Base-by-base conservation (phyloP, 2,329 filamentous ascomycete genomes). In the Lecanoromycetidae sp. region DNA sequence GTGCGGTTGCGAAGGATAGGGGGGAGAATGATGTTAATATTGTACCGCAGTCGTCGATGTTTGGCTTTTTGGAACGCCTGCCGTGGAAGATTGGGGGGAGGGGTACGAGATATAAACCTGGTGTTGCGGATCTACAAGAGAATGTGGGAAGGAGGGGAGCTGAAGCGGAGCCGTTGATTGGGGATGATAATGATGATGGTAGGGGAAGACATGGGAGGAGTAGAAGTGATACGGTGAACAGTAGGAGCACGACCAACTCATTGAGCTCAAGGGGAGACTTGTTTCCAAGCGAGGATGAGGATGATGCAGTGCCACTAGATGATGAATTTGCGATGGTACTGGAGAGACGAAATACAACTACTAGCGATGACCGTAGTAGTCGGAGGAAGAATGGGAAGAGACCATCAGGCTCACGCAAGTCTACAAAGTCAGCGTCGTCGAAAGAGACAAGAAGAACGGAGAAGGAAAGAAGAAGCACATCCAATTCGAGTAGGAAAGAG, bases 271-370 rank as follows among this genome's bases (percentile, higher is more conserved):
- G 90, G 38, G 87, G 87, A 2, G 90, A 96, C 64, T 69, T 96
- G 10, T 91, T 95, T 55, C 87, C 87, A 0, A 94, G 87, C 57
- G 87, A 94, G 58, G 87, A 88, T 44, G 87, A 93, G 53, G 88
- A 94, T 61, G 90, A 96, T 64, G 90, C 90, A 1, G 78, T 94
- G n/a, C 85, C 87, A 10, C 67, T 96, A 15, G 86, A 90, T 57
- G 90, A 95, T 60, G 88, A 95, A 59, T 93, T 96, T 57, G 85
- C 87, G 2, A 80, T 94, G 61, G 79, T 80, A 3, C 71, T 95
- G 52, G 81, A 87, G 51, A 77, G 83, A 44, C 78, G 82, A 54
- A 75, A 74, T n/a, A 77, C 74, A 1, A 67, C 66, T 3, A 61
- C 69, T 25, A 68, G 67, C 34, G 68, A 69, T 13, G 87, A 91